These are phyloP conservation scores for Monosporascus sp. DNA, from an alignment of 2,329 filamentous ascomycete species.

Conservation along the genomic window DNA sequence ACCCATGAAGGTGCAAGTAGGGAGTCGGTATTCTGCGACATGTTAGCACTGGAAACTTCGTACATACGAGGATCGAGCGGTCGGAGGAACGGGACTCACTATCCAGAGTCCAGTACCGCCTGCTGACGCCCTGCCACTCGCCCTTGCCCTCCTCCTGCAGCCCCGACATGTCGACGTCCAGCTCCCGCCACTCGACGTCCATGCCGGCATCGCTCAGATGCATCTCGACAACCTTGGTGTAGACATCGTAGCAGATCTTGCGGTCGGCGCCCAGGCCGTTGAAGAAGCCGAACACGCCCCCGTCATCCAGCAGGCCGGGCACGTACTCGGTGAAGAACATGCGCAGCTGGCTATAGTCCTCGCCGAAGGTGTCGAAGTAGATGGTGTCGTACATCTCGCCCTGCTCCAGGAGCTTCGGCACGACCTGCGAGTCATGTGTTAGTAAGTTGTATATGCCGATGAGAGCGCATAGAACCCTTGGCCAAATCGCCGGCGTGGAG, in stretches of 20 bases:
- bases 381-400: slow-evolving; percentile 77
- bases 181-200: slow-evolving; percentile 80
- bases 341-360: slow-evolving; percentile 81
- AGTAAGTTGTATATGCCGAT: neutral
- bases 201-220: slow-evolving; percentile 84
- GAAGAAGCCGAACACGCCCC: slow-evolving; percentile 79
- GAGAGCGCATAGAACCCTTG: too few relatives aligned
- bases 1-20: slow-evolving; percentile 68
- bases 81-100: slow-evolving; percentile 38
- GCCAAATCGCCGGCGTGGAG: too few relatives aligned
- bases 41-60: slow-evolving; percentile 14
- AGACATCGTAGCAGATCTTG: slow-evolving; percentile 92
- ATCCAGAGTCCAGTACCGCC: slow-evolving; percentile 85
- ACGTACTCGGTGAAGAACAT: slow-evolving; percentile 86
- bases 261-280: slow-evolving; percentile 90
- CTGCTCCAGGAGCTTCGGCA: slow-evolving; percentile 60
- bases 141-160: slow-evolving; percentile 62
- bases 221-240: slow-evolving; percentile 86
- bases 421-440: slow-evolving; percentile 8
- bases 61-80: neutral
- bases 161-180: slow-evolving; percentile 62
- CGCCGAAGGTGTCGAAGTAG: slow-evolving; percentile 97
- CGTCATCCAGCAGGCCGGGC: slow-evolving; percentile 66
- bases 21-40: slow-evolving; percentile 60
- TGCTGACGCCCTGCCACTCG: slow-evolving; percentile 83